Evolutionary conservation across 2,329 filamentous ascomycete species (phyloP), one percentile per base, ranked within the genome.

Genomic region (Talaromyces atroroseus): DNA sequence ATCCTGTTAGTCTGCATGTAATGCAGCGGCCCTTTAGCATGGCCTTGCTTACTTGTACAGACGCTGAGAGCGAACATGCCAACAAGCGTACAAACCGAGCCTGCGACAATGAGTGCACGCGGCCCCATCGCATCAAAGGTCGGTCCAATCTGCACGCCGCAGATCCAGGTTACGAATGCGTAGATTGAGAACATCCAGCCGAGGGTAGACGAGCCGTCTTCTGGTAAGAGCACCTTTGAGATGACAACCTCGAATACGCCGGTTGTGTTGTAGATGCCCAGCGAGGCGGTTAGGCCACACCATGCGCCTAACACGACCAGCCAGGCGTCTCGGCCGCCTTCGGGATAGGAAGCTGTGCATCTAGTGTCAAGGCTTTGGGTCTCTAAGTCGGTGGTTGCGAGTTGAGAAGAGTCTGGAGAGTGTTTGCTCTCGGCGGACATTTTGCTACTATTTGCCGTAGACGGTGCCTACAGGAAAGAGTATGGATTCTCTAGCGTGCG

Each of bases 181-280:
- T 68, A 68, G 3, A 68, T 29, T 3, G 60, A 60, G 44, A 67
- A 68, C 12, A 71, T 69, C 63, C 66, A 70, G 11, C 65, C 64
- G 14, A 64, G 59, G 21, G 57, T 51, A 8, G 52, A 57, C 1
- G 60, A 29, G 14, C 51, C 49, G 1, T 58, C 49, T 10, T 57
- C 55, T 2, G 49, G 36, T 16, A 66, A 56, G 18, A 63, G 54
- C 16, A 62, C 56, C 2, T 54, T 57, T 29, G 52, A 54, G 18
- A 64, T 53, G 29, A 55, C 62, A 18, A 61, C 62, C 20, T 67
- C 60, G 42, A 64, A 64, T 5, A 64, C 60, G 7, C 66, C 66
- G 20, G 62, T 56, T 18, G 68, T 70, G 53, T 76, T 75, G 66
- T 71, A 67, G 47, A 75, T 64, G 3, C 74, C 74, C 23, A 76